Evolutionary conservation across 768 basidiomycete species (phyloP), one percentile per base, ranked within the genome.

Genomic region (Holtermannia corniformis): DNA sequence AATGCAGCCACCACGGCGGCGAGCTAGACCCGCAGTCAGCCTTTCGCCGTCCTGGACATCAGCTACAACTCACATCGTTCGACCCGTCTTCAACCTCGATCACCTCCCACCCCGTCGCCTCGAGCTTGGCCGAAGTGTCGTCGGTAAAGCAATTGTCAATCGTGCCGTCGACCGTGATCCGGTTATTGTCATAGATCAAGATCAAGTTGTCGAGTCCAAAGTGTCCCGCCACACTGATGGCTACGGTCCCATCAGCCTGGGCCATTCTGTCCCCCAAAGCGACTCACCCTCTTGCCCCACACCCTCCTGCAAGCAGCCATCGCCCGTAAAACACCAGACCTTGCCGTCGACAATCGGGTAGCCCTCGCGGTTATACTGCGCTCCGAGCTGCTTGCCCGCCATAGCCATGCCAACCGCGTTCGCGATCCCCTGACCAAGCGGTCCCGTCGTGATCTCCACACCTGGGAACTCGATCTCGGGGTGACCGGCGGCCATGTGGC

Each of bases 271-370:
- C n/a, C n/a, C n/a, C n/a, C 22, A 19, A 24, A 22, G 20, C 14
- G 3, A 57, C 67, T 58, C 55, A 66, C 67, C 57, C 54, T 71
- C 70, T 49, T 69, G 67, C 13, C 70, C 70, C n/a, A 71, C 64
- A 63, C 70, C 70, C 55, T 71, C 70, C 47, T 71, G 70, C 21
- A 71, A 47, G 58, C 70, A 71, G 5, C 70, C 70, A 49, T 71
- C 70, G 22, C 70, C 70, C 11, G 70, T 71, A 55, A 71, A 65
- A 42, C 62, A 64, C 65, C 63, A 71, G 43, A 71, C 61, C 57
- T 68, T 71, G 32, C 56, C 56, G 24, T 61, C 61, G 13, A 62
- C 57, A 14, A 67, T 49, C 10, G 56, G 55, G 50, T 54, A 60
- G 5, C 50, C 67, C 3, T 63, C 60, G 49, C 59, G 62, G 58